phyloP scores from a whole-genome alignment of 2,329 filamentous ascomycete species.

The Alternaria novae-zelandiae region DNA sequence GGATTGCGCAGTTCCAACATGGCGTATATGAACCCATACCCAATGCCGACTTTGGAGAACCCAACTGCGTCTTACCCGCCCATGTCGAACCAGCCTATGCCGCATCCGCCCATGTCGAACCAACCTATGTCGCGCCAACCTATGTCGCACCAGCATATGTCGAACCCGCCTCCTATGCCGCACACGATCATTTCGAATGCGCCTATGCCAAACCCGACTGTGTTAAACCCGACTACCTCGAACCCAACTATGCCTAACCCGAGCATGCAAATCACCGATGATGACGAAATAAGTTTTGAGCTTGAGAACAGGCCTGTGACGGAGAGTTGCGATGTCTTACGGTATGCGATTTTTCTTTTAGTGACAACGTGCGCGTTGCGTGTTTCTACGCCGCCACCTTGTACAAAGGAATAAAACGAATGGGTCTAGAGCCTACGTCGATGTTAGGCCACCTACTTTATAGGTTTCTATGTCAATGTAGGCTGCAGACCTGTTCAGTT shows the following conservation, averaged over 20 bases:
- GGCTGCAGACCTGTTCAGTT: no score
- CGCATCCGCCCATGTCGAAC: neutral
- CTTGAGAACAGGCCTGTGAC: conserved; percentile 20
- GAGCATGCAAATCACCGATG: conserved; percentile 4
- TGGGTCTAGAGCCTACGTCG: no score
- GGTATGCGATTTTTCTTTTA: conserved; percentile 3
- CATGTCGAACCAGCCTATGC: neutral
- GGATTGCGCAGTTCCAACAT: neutral
- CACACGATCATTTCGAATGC: neutral
- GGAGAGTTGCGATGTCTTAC: conserved; percentile 29
- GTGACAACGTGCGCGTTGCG: neutral
- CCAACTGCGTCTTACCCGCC: neutral
- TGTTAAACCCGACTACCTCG: neutral
- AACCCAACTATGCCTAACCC: neutral
- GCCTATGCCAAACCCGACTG: neutral
- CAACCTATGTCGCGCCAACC: neutral
- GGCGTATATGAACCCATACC: neutral
- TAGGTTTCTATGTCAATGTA: no score
- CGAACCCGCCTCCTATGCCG: neutral
- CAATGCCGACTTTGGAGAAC: neutral
- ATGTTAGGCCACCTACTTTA: no score
- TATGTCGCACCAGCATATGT: neutral
- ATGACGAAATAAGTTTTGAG: conserved; percentile 6
- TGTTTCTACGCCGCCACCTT: neutral
- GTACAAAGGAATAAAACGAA: no score